Base-by-base conservation (phyloP, 306 rosid species). In the Glycine latifolia region DNA sequence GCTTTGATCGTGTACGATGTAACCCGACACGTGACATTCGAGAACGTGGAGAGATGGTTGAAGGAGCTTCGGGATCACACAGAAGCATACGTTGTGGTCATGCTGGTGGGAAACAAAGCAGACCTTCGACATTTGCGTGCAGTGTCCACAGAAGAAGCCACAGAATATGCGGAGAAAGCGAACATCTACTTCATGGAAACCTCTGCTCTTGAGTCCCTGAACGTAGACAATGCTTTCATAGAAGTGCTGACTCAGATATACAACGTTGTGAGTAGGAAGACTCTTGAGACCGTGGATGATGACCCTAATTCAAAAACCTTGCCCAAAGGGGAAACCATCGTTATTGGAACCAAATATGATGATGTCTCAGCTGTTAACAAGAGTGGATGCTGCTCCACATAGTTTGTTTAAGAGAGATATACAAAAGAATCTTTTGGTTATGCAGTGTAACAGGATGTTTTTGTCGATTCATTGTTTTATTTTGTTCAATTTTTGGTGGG, bases 31-130 rank as follows among this genome's bases (percentile, higher is more conserved):
- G 87, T 88, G 12, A 92, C 95, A 16, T 92, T 91, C 2, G 95
- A 92, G 63, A 91, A 89, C 3, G 95, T 92, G 14, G 93, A 89
- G 85, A 87, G 95, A 72, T 92, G 97, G 97, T 68, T 92, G 66
- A 92, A 88, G 91, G 97, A 92, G 87, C 95, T 92, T 14, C 81
- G 97, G 26, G 92, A 85, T 72, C 97, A 92, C 84, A 91, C 97
- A 0, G 97, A 92, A n/a, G 74, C 90, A 54, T 87, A 87, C 77
- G 87, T 81, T 75, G 95, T 91, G 68, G 83, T 92, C 53, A 92
- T 92, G 97, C 89, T 92, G n/a, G 95, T 92, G 1, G 97, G 97
- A 65, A 92, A 92, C 87, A 92, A 92, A 85, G 92, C 95, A 6
- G 97, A 92, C 71, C 89, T 92, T 52, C 85, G 86, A 6, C 90